A percentile compares a stretch with the other conserved stretches of the same genome.
These are phyloP conservation scores for Claviceps purpurea DNA, from an alignment of 2,329 filamentous ascomycete species.

Conservation along the genomic window DNA sequence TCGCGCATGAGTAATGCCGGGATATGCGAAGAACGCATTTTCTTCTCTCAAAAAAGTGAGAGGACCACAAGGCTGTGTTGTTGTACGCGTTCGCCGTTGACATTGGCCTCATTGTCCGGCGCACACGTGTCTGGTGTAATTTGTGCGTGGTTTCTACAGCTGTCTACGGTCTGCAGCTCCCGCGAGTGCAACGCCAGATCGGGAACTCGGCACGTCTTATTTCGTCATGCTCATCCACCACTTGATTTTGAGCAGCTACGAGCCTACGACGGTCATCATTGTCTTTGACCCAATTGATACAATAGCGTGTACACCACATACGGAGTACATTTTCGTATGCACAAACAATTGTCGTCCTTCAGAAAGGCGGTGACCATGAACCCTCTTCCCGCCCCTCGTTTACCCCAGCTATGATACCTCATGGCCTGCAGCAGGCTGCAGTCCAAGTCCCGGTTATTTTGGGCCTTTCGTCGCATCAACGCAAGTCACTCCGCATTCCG, in stretches of 20 bases:
- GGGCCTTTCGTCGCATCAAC: background rate
- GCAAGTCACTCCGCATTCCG: background rate
- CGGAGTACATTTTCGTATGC: background rate
- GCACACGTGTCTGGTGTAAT: too few species aligned
- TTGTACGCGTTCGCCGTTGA: background rate
- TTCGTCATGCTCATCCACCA: background rate
- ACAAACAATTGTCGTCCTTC: background rate
- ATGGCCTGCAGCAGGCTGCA: too few species aligned
- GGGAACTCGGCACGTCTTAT: conserved; percentile 1
- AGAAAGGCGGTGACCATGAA: background rate
- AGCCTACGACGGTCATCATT: too few species aligned
- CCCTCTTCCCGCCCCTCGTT: background rate
- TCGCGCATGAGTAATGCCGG: background rate
- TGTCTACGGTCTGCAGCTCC: background rate
- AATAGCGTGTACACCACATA: background rate
- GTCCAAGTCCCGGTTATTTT: background rate
- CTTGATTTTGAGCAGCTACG: too few species aligned
- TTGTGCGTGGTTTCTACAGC: background rate
- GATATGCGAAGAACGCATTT: background rate
- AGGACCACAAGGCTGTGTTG: background rate
- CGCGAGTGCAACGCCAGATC: background rate
- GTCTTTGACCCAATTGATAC: too few species aligned
- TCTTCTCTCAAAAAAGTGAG: background rate
- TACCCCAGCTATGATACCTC: background rate
- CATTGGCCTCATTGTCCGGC: too few species aligned